These are phyloP conservation scores for Combretum micranthum DNA, from an alignment of 345 rosid species.

Conservation along the genomic window DNA sequence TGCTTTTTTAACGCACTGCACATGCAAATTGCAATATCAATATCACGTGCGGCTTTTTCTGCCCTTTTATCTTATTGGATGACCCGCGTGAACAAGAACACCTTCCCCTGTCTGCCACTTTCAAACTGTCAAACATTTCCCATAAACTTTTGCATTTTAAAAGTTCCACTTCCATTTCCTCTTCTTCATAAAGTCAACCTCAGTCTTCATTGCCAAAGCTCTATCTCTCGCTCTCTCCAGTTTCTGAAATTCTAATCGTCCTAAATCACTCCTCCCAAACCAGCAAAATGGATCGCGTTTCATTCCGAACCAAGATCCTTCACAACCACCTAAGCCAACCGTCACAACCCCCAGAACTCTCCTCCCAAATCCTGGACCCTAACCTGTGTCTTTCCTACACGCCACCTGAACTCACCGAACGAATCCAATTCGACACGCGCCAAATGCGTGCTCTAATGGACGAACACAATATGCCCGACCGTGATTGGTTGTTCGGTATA, in stretches of 20 bases:
- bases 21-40: too few relatives aligned
- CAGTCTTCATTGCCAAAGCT: not conserved
- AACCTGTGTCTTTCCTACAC: constrained; percentile 51
- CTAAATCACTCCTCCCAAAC: not conserved
- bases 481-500: constrained; percentile 77
- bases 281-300: constrained; percentile 35
- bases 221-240: not conserved
- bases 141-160: too few relatives aligned
- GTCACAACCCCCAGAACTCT: constrained; percentile 4
- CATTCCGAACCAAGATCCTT: constrained; percentile 43
- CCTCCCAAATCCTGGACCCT: constrained; percentile 14
- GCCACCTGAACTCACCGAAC: constrained; percentile 63
- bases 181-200: too few relatives aligned
- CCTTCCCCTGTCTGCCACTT: too few relatives aligned
- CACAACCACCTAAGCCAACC: constrained; percentile 47
- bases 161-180: too few relatives aligned
- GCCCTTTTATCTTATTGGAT: too few relatives aligned
- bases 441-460: constrained; percentile 71
- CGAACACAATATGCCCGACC: constrained; percentile 53
- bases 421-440: constrained; percentile 36
- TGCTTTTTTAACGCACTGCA: too few relatives aligned
- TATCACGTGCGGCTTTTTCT: too few relatives aligned
- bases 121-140: too few relatives aligned
- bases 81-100: too few relatives aligned
- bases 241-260: not conserved